Percentiles rank a stretch among this genome's conserved stretches.
Conservation (phyloP, 495 filamentous ascomycete genomes). For the Paragyromitra xinjiangensis region DNA sequence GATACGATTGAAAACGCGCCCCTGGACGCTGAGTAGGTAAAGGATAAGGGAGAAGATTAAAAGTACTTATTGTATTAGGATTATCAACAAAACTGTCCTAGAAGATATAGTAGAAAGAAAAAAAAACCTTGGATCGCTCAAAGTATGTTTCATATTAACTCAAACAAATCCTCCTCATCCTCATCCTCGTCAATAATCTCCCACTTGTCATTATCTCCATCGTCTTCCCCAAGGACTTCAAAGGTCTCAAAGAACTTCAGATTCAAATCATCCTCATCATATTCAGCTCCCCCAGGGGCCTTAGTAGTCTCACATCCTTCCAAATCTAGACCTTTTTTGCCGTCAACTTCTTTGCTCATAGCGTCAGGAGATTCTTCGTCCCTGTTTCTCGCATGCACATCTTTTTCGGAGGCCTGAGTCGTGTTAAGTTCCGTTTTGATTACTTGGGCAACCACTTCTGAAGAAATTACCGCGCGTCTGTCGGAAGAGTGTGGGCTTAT, state of each 20-base stretch:
- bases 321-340: neutral
- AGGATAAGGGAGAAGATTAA: neutral
- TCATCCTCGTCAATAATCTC: neutral
- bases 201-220: neutral
- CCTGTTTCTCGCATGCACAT: neutral
- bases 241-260: neutral
- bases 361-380: neutral
- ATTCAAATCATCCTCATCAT: neutral
- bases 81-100: neutral
- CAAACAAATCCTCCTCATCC: neutral
- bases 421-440: neutral
- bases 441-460: neutral
- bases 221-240: neutral
- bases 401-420: neutral
- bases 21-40: conserved; percentile 73
- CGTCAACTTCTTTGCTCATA: neutral
- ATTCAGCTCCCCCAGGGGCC: neutral
- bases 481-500: neutral
- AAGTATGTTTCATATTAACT: neutral
- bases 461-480: neutral
- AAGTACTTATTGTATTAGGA: neutral
- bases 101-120: neutral
- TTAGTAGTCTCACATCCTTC: neutral
- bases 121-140: neutral
- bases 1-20: conserved; percentile 70